Evolutionary conservation across 306 rosid genomes (phyloP).

Genomic region (Vicia faba): DNA sequence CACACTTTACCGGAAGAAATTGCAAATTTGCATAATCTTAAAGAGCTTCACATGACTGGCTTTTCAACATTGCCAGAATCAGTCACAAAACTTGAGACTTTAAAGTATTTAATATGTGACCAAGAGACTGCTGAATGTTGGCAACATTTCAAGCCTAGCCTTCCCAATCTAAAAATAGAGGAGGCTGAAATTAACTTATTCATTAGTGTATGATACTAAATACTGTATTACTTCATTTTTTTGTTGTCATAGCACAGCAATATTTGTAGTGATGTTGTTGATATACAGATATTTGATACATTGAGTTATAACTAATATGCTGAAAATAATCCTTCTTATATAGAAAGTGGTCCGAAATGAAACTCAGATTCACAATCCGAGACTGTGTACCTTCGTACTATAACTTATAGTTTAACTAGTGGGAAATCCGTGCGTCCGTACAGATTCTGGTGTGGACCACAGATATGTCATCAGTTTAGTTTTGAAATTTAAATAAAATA

Average conservation of each 20-base stretch:
- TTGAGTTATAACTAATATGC: no score
- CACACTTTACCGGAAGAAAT: conserved; percentile 18
- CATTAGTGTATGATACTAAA: not conserved
- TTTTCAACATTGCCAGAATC: conserved; percentile 23
- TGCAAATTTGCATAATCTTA: conserved; percentile 25
- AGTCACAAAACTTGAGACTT: not conserved
- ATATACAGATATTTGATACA: no score
- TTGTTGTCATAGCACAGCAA: not conserved
- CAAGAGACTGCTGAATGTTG: conserved; percentile 35
- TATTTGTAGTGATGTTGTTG: not conserved
- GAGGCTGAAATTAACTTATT: not conserved
- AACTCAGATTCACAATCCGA: no score
- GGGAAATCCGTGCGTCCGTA: no score
- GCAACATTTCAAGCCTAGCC: conserved; percentile 13
- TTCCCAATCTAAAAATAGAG: conserved; percentile 8
- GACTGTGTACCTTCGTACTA: no score
- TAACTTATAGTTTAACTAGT: no score
- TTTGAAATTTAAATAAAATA: no score
- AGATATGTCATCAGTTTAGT: no score
- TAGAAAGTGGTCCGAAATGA: no score
- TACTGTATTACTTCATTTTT: not conserved
- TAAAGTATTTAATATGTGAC: conserved; percentile 32
- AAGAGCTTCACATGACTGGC: conserved; percentile 30
- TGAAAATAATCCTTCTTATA: no score
- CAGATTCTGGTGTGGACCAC: no score